These are phyloP conservation scores for Keithomyces neogunnii DNA, from an alignment of 2,329 filamentous ascomycete genomes.

Conservation along the genomic window DNA sequence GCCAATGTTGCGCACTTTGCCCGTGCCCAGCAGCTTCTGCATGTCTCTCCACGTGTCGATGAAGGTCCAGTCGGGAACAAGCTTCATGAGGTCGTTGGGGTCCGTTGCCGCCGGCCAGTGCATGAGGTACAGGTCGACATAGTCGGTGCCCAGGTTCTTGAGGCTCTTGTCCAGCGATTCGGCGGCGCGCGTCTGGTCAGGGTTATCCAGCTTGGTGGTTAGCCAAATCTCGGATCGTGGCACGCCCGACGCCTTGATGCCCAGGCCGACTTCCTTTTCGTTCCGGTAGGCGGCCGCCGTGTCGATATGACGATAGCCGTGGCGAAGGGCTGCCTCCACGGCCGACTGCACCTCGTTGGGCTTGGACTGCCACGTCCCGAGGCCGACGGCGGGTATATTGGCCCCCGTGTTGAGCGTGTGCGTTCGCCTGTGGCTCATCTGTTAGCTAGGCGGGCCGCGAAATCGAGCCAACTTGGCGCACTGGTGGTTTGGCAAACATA, in stretches of 20 bases:
- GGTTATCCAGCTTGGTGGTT: slow-evolving; percentile 78
- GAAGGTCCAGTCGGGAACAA: slow-evolving; percentile 72
- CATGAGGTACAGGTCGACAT: slow-evolving; percentile 64
- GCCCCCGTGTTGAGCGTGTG: slow-evolving; percentile 68
- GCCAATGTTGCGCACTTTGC: slow-evolving; percentile 73
- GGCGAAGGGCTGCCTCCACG: slow-evolving; percentile 58
- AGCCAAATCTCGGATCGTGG: slow-evolving; percentile 60
- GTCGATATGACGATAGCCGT: slow-evolving; percentile 69
- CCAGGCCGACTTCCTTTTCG: slow-evolving; percentile 58
- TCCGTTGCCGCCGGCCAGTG: slow-evolving; percentile 63
- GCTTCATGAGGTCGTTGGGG: slow-evolving; percentile 55
- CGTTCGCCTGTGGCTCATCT: slow-evolving; percentile 22
- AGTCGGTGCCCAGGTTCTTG: slow-evolving; percentile 52
- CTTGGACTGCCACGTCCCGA: slow-evolving; percentile 72
- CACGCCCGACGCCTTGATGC: slow-evolving; percentile 55
- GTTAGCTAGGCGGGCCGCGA: not conserved
- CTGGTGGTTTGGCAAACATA: not conserved
- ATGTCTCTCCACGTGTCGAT: slow-evolving; percentile 72
- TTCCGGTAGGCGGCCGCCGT: slow-evolving; percentile 73
- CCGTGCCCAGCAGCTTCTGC: slow-evolving; percentile 59
- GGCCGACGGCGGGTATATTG: slow-evolving; percentile 68
- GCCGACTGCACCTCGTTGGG: slow-evolving; percentile 62
- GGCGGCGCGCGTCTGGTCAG: slow-evolving; percentile 62
- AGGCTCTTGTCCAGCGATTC: slow-evolving; percentile 54
- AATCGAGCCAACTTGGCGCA: not conserved